Percentiles rank a stretch among this genome's conserved stretches.
phyloP scores from a whole-genome alignment of 2,329 filamentous ascomycete genomes.

The Purpureocillium takamizusanense region DNA sequence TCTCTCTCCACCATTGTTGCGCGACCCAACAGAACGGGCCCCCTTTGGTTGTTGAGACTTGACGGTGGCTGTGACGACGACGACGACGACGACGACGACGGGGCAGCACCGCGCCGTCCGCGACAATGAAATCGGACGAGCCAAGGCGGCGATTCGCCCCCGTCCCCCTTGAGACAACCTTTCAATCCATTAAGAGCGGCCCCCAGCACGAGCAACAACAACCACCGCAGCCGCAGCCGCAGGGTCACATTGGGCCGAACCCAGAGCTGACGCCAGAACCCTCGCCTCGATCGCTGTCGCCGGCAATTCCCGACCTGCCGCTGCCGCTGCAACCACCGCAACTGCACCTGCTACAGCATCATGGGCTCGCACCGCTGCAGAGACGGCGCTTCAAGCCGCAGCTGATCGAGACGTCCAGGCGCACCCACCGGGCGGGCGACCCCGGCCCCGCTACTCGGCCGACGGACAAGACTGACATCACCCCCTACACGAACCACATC shows the following conservation, averaged over 20 bases:
- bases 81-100: too few species aligned
- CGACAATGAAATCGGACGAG: slow-evolving; percentile 12
- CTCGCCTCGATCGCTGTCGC: slow-evolving; percentile 40
- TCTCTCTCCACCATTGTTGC: too few species aligned
- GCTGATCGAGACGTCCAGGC: slow-evolving; percentile 69
- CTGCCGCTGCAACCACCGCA: slow-evolving; percentile 12
- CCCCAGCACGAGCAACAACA: too few species aligned
- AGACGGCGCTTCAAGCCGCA: slow-evolving; percentile 62
- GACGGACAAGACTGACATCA: slow-evolving; percentile 64
- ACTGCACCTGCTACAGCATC: not conserved
- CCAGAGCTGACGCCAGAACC: slow-evolving; percentile 49
- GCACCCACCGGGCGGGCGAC: slow-evolving; percentile 60
- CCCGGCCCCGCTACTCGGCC: slow-evolving; percentile 51
- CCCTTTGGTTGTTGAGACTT: too few species aligned
- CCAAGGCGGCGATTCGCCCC: slow-evolving; percentile 54
- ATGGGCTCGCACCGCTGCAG: slow-evolving; percentile 16
- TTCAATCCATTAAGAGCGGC: slow-evolving; percentile 37
- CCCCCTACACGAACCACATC: slow-evolving; percentile 53
- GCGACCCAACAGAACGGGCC: too few species aligned
- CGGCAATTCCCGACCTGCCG: slow-evolving; percentile 28
- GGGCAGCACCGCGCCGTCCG: too few species aligned
- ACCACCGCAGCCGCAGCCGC: not conserved
- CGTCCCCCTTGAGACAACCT: slow-evolving; percentile 64
- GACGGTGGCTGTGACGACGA: too few species aligned
- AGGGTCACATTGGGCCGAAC: slow-evolving; percentile 28